phyloP scores from a whole-genome alignment of 495 filamentous ascomycete genomes.

The Ramalina intermedia region DNA sequence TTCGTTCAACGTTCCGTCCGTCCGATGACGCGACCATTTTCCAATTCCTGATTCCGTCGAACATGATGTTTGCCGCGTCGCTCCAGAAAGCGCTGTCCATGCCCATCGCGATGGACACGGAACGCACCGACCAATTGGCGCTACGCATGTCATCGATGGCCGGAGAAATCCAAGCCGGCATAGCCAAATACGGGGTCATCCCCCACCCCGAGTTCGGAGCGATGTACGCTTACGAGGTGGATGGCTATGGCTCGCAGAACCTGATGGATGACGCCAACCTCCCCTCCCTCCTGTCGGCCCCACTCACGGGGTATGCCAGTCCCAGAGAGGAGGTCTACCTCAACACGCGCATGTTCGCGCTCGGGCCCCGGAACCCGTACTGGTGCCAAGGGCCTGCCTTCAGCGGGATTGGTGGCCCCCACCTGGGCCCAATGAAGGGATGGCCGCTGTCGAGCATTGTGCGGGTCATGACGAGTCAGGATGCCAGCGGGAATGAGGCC shows the following conservation, averaged over 20 bases:
- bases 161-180: constrained; percentile 33
- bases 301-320: constrained; percentile 35
- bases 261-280: constrained; percentile 54
- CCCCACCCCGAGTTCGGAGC: constrained; percentile 26
- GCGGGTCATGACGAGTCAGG: constrained; percentile 37
- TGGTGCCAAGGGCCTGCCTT: constrained; percentile 39
- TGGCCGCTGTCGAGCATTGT: constrained; percentile 49
- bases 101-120: constrained; percentile 33
- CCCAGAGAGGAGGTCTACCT: constrained; percentile 31
- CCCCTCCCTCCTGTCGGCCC: constrained; percentile 38
- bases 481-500: constrained; percentile 34
- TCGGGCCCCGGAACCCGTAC: constrained; percentile 40
- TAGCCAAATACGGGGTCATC: constrained; percentile 37
- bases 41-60: constrained; percentile 47
- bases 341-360: constrained; percentile 33
- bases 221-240: constrained; percentile 47
- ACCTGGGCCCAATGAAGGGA: constrained; percentile 38
- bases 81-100: constrained; percentile 38
- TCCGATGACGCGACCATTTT: constrained; percentile 47
- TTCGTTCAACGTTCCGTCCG: constrained; percentile 48
- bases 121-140: constrained; percentile 28
- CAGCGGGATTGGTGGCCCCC: constrained; percentile 41
- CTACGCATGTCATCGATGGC: constrained; percentile 37
- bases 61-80: constrained; percentile 53
- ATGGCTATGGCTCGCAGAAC: constrained; percentile 38